Evolutionary conservation across 2,329 filamentous ascomycete species (phyloP), one percentile per base, ranked within the genome.

Genomic region (Helminthosporium solani): DNA sequence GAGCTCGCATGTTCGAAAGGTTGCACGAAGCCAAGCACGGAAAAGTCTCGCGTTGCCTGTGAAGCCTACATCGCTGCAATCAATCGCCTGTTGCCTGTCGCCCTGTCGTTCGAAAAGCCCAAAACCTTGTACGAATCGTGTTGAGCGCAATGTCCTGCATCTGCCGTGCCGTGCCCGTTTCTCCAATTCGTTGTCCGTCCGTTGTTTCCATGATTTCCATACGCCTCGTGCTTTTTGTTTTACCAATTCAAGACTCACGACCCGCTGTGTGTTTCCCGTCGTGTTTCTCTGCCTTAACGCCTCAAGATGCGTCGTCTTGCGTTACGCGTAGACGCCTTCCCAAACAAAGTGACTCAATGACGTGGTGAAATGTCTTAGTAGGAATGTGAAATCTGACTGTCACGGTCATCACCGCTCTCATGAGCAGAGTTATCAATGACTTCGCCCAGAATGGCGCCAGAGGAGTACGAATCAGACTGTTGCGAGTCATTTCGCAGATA

Each of bases 401-500:
- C 61, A 46, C 56, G 53, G 42, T 63, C 55, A 33, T 69, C 39
- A 11, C 21, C 64, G 47, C 60, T 62, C 31, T 67, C 63, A 12
- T 70, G 65, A 36, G 52, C 61, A 18, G 63, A 57, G 34, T 54
- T 60, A 28, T 68, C 67, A 35, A 68, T 59, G 23, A 70, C 66
- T 46, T 71, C 68, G 6, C 67, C 66, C 3, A 70, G 55, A 11
- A 67, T 65, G 28, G 67, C 61, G 23, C 61, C 64, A 18, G 68
- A 58, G 18, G 64, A 60, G 44, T 70, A 71, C 42, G 64, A 60
- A 2, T 70, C 67, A 37, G 54, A 60, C 30, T 68, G 64, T 15
- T 54, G 55, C 15, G 62, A 61, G 33, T 70, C 64, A 41, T 66
- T 69, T 45, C 68, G 61, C 35, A 71, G 52, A 48, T 70, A 71